Percentiles rank a stretch among this genome's conserved stretches.
Evolutionary conservation across 345 rosid species (phyloP).

Genomic region (Cochlearia excelsa): DNA sequence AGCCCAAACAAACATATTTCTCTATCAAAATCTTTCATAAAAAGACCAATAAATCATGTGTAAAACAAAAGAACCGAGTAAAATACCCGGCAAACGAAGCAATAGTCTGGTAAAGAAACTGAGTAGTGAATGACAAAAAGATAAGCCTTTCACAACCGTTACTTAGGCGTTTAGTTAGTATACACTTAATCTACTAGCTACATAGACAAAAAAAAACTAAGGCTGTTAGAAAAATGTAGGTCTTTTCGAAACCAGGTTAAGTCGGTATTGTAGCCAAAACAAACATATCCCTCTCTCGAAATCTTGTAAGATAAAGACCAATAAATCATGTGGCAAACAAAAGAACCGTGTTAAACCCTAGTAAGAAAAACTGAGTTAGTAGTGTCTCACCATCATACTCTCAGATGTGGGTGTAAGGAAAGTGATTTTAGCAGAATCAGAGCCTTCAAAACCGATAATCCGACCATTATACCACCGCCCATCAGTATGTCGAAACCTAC

Average conservation of each 20-base stretch:
- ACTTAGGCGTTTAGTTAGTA: neutral
- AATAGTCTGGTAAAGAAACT: neutral
- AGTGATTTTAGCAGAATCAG: slow-evolving; percentile 61
- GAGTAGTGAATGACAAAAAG: too few species aligned
- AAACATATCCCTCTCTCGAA: neutral
- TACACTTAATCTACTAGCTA: too few species aligned
- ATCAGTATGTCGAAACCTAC: slow-evolving; percentile 64
- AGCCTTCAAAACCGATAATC: slow-evolving; percentile 52
- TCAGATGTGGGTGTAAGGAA: slow-evolving; percentile 87
- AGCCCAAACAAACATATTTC: neutral
- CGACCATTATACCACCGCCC: slow-evolving; percentile 96
- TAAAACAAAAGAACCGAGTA: slow-evolving; percentile 6
- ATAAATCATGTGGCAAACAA: neutral
- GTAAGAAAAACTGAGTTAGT: neutral
- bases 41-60: neutral
- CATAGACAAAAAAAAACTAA: too few species aligned
- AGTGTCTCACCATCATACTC: slow-evolving; percentile 70
- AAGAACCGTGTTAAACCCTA: neutral
- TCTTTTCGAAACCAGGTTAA: neutral
- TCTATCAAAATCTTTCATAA: neutral
- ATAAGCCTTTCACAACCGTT: neutral
- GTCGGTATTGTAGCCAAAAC: neutral
- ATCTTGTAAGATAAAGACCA: neutral
- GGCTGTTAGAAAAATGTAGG: neutral
- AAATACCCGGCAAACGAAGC: neutral